Base-by-base conservation (phyloP, 495 filamentous ascomycete genomes). In the Parathielavia appendiculata region DNA sequence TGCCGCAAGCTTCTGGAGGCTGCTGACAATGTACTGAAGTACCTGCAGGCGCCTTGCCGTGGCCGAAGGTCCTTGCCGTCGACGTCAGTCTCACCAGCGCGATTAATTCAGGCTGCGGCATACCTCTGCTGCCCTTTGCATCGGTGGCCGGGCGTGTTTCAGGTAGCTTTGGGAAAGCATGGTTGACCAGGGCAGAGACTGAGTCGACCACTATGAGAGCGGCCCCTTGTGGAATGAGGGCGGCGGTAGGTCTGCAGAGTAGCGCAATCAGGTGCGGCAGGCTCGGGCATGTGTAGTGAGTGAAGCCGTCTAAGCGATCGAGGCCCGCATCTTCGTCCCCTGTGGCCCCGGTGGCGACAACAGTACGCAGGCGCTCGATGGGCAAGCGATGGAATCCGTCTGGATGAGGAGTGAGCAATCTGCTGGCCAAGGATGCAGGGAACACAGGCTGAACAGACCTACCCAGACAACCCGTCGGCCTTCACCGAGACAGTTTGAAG, bases 391-490 rank as follows among this genome's bases (percentile, higher is more conserved):
- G 72, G 63, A 69, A 63, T 59, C 63, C 62, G 69, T 77, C 72
- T 73, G 44, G 17, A 46, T 16, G 36, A 43, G 17, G 40, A 19
- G 52, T 63, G 7, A 66, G 56, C 59, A 41, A 56, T 55, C 34
- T 0, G 14, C 17, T 23, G 12, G 38, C 2, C 13, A 19, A 58
- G 35, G 7, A 61, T 45, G 56, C 32, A 20, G 44, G 58, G 40
- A 59, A 55, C 34, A 20, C 39, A 48, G 36, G 52, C 23, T 47
- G 47, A 65, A 80, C 84, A 68, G 73, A 93, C 90, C 91, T 74
- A 95, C 84, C 92, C 92, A 97, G 32, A 92, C 78, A 11, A 95
- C 90, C 44, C 79, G 75, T 19, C 79, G 70, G 38, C 87, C 84
- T 49, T 77, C 77, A 41, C 73, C 63, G 19, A 96, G 73, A 53